Percentiles rank a stretch among this genome's conserved stretches.
Evolutionary conservation across 306 rosid species (phyloP).

Genomic region (Lagenaria siceraria): DNA sequence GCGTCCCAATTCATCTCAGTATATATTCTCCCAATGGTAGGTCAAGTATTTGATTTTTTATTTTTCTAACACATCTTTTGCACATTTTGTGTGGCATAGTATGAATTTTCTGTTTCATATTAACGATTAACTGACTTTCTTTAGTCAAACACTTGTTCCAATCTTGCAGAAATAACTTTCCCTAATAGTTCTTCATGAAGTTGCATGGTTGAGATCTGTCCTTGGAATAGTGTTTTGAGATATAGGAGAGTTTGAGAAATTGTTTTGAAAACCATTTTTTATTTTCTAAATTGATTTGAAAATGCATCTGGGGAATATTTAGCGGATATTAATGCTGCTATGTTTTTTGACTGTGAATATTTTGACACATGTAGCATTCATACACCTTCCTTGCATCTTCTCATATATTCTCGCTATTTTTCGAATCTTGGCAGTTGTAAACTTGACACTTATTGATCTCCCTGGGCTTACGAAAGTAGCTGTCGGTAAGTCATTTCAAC

Average conservation of each 20-base stretch:
- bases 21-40: slow-evolving; percentile 83
- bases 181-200: background rate
- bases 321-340: background rate
- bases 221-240: background rate
- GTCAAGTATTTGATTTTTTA: background rate
- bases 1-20: slow-evolving; percentile 91
- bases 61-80: background rate
- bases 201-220: background rate
- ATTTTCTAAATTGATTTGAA: background rate
- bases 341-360: background rate
- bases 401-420: slow-evolving; percentile 1
- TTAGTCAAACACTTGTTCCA: background rate
- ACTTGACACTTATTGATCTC: slow-evolving; percentile 90
- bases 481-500: slow-evolving; percentile 51
- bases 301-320: background rate
- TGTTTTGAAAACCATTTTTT: background rate
- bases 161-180: background rate
- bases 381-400: background rate
- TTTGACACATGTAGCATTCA: background rate
- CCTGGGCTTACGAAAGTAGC: slow-evolving; percentile 97
- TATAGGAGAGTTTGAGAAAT: background rate
- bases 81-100: background rate
- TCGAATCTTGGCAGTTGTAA: slow-evolving; percentile 67
- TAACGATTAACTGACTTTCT: background rate
- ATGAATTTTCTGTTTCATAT: background rate